Base-by-base conservation (phyloP, 2,329 filamentous ascomycete genomes). In the Taxawa tesnikishii region DNA sequence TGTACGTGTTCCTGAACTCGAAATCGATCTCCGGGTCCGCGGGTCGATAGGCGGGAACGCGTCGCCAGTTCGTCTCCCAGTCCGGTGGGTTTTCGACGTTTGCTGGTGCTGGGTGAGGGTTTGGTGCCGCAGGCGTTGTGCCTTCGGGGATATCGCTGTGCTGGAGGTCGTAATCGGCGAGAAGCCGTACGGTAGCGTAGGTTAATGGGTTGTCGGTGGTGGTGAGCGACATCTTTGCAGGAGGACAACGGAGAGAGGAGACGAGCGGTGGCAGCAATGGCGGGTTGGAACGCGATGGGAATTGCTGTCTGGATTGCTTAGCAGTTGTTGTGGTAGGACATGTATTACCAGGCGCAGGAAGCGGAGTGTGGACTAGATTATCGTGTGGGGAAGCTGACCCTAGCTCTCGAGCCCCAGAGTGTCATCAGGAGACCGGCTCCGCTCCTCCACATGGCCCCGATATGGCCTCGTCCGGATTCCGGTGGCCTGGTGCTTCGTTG, bases 51-150 rank as follows among this genome's bases (percentile, higher is more conserved):
- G 53, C 40, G 3, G 67, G 68, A 2, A 71, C 53, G 19, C 64
- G 55, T 27, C 62, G 55, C 39, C 65, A 58, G 31, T 65, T 47
- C 3, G 52, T 54, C 5, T 65, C 62, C 68, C 67, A 72, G 38
- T 58, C 40, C 24, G 49, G 31, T 10, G 55, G 56, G 37, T 57
- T 43, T 19, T 39, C 21, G 30, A 28, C 19, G 7, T 7, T 30
- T 25, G 32, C 25, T 12, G 28, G 44, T 39, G 15, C 38, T 9
- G 50, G 29, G 44, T 44, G 53, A 32, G 40, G 39, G 43, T 46
- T 54, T 26, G 38, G 51, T 27, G 43, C 50, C 45, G 42, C 46
- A 35, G 35, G 43, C 43, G 52, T 36, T n/a, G n/a, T n/a, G 37
- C 48, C 37, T 26, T 45, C 19, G 32, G 32, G 16, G n/a, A 45